Evolutionary conservation across 371 early-diverging fungal genomes (phyloP), one percentile per base, ranked within the genome.

Genomic region (Rhizopus sp.): DNA sequence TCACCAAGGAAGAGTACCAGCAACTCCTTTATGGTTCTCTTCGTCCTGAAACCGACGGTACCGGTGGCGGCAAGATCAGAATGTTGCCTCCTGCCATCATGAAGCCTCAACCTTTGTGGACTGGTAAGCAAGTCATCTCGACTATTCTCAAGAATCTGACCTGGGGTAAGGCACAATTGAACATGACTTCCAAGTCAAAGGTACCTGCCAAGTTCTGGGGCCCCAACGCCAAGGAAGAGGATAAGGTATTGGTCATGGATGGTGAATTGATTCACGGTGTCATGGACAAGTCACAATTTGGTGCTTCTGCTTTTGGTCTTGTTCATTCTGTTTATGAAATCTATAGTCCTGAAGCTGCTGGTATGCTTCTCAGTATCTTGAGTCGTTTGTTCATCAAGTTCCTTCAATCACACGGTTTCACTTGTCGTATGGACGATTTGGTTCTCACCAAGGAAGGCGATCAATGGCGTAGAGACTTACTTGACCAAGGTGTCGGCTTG

Each of bases 391-490:
- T 99, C 68, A 96, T 98, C 45, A 83, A 87, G 45, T 98, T 93
- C 77, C 77, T 95, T n/a, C 95, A 96, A 73, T 77, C 81, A 49
- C 84, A 84, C 55, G 99, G 98, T 15, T 98, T 98, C 77, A 91
- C 96, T 38, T 96, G 99, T 77, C 88, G 99, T 60, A 98, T 99
- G 94, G 99, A 99, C 69, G 99, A 99, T 87, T 84, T 99, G 81
- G 72, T 85, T 23, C 77, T 99, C 38, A 97, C 91, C 6, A 71
- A 56, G 4, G 85, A 88, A 62, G 99, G 97, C 57, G 90, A 95
- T 60, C 68, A 76, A 47, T 81, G 86, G 66, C 86, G 95, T 65
- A 81, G 86, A 32, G 86, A 89, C 49, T 73, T 95, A 33, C 60
- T 86, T 62, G 57, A 72, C 10, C 65, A 70, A 46, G 83, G 84